Conservation (phyloP, 2,329 filamentous ascomycete species). For the Trichoderma guizhouense region DNA sequence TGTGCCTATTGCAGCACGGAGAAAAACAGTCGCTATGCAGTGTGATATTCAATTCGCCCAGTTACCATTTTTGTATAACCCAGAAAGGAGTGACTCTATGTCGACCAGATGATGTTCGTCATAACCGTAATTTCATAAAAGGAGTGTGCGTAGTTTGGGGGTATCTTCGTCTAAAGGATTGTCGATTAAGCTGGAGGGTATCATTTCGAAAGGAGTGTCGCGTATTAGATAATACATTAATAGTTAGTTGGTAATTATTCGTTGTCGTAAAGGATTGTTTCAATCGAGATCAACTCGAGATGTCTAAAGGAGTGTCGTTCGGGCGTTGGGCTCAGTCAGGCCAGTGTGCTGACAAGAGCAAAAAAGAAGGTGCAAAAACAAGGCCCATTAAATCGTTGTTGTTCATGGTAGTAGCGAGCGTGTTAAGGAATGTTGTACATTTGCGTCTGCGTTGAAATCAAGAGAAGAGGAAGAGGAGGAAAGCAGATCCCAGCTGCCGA, state of each 20-base stretch:
- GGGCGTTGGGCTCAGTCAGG: conserved; percentile 15
- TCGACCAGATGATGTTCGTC: conserved; percentile 31
- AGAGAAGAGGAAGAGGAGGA: conserved; percentile 20
- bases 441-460: conserved; percentile 31
- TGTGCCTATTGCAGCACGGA: conserved; percentile 17
- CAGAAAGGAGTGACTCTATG: conserved; percentile 46
- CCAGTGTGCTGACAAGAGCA: conserved; percentile 12
- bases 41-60: conserved; percentile 39
- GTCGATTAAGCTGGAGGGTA: conserved; percentile 25
- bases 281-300: conserved; percentile 30
- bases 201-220: conserved; percentile 33
- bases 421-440: conserved; percentile 38
- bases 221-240: conserved; percentile 32
- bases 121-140: conserved; percentile 25
- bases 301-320: conserved; percentile 24
- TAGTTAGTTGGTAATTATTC: conserved; percentile 20
- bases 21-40: conserved; percentile 55
- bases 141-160: conserved; percentile 34
- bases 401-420: conserved; percentile 31
- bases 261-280: conserved; percentile 29
- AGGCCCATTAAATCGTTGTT: not conserved
- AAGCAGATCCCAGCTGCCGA: conserved; percentile 19
- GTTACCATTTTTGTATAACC: conserved; percentile 29
- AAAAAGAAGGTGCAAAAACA: not conserved
- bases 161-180: conserved; percentile 35